Conservation (phyloP, 257 asterid genomes). For the Mitragyna speciosa region DNA sequence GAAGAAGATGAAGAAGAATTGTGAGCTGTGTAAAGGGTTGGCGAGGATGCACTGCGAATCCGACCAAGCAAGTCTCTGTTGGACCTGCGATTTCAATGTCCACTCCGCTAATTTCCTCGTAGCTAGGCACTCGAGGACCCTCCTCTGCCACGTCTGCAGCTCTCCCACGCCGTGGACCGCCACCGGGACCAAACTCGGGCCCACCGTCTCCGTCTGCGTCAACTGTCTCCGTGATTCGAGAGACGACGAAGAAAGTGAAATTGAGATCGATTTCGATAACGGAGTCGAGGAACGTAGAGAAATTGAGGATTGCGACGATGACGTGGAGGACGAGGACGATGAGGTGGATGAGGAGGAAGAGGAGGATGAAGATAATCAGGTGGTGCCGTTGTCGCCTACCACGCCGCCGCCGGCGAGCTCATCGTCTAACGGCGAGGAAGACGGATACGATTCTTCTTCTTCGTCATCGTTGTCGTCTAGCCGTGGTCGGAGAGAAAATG, state of each 20-base stretch:
- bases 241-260: too few relatives aligned
- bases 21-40: conserved; percentile 57
- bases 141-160: conserved; percentile 67
- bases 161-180: conserved; percentile 70
- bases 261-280: too few relatives aligned
- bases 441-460: not conserved
- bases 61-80: conserved; percentile 69
- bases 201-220: conserved; percentile 51
- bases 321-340: conserved; percentile 4
- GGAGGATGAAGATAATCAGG: conserved; percentile 48
- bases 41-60: conserved; percentile 72
- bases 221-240: conserved; percentile 27
- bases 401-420: conserved; percentile 32
- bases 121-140: conserved; percentile 66
- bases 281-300: too few relatives aligned
- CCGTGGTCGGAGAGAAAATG: conserved; percentile 3
- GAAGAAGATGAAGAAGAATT: conserved; percentile 35
- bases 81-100: conserved; percentile 79
- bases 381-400: conserved; percentile 46
- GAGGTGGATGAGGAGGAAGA: conserved; percentile 9
- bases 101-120: conserved; percentile 83
- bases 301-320: not conserved
- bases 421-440: conserved; percentile 33
- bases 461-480: conserved; percentile 15
- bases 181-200: conserved; percentile 52